phyloP scores from a whole-genome alignment of 129 eudicot species.

The Centrapalus pauciflorus region DNA sequence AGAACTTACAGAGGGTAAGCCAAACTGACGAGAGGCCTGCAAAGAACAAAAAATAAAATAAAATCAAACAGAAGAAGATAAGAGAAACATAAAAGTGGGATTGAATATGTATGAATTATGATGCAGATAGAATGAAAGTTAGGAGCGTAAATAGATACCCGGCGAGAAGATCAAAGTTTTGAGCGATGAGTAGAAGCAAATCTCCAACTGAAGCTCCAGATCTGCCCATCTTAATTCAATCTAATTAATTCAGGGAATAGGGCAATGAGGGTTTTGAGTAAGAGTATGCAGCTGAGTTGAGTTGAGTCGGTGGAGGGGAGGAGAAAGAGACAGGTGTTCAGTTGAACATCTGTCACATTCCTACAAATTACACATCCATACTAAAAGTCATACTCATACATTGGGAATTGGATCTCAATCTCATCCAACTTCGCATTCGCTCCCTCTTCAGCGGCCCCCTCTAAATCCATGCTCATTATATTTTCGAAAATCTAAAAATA shows the following conservation, averaged over 20 bases:
- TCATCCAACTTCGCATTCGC: too few species aligned
- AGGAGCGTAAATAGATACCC: too few species aligned
- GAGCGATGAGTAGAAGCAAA: conserved; percentile 55
- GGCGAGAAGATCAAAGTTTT: conserved; percentile 78
- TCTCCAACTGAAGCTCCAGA: conserved; percentile 62
- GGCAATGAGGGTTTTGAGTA: neutral
- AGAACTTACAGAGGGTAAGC: conserved; percentile 86
- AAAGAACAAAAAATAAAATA: too few species aligned
- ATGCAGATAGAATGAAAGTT: neutral
- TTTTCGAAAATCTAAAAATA: too few species aligned
- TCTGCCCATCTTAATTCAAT: conserved; percentile 8
- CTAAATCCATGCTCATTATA: too few species aligned
- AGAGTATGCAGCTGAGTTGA: too few species aligned
- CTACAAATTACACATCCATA: neutral
- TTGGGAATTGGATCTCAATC: too few species aligned
- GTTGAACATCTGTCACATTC: conserved; percentile 9
- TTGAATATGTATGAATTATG: neutral
- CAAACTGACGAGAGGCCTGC: conserved; percentile 93
- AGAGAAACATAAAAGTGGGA: too few species aligned
- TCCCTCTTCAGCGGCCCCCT: too few species aligned
- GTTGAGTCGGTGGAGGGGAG: conserved; percentile 15
- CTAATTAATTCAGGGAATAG: neutral
- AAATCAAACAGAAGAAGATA: too few species aligned
- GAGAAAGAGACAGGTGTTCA: conserved; percentile 13
- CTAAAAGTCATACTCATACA: too few species aligned